Conservation (phyloP, 2,329 filamentous ascomycete species). For the Paracoccidioides brasiliensis region DNA sequence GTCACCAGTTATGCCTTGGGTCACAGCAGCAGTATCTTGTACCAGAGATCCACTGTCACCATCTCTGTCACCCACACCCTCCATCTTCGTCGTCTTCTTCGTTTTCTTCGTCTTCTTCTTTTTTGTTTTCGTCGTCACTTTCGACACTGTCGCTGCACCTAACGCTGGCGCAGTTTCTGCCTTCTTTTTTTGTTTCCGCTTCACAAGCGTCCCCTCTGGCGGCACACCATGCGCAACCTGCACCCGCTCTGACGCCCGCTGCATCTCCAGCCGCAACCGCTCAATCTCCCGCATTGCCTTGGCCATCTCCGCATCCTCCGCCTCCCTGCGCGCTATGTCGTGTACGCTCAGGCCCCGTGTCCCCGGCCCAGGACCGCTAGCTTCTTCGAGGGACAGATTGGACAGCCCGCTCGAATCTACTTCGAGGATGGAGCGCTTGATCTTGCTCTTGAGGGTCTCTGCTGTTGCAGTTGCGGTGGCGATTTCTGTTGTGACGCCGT, state of each 20-base stretch:
- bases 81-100: neutral
- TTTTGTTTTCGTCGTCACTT: slow-evolving; percentile 14
- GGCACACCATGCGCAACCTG: slow-evolving; percentile 30
- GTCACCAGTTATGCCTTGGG: neutral
- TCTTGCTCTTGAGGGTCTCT: slow-evolving; percentile 27
- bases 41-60: neutral
- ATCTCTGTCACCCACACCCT: neutral
- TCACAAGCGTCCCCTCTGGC: slow-evolving; percentile 34
- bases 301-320: slow-evolving; percentile 78
- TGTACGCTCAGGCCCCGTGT: slow-evolving; percentile 20
- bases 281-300: slow-evolving; percentile 83
- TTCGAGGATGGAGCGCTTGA: slow-evolving; percentile 58
- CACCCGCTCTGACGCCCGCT: slow-evolving; percentile 36
- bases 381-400: slow-evolving; percentile 54
- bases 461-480: slow-evolving; percentile 26
- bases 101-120: slow-evolving; percentile 13
- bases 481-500: slow-evolving; percentile 39
- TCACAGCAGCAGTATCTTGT: too few species aligned
- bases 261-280: slow-evolving; percentile 72
- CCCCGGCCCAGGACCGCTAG: slow-evolving; percentile 9
- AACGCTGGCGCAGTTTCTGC: slow-evolving; percentile 19
- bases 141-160: neutral
- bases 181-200: slow-evolving; percentile 51
- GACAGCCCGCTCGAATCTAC: slow-evolving; percentile 78
- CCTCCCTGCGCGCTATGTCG: slow-evolving; percentile 54